Evolutionary conservation across 345 rosid species (phyloP).

Genomic region (Conringia planisiliqua): DNA sequence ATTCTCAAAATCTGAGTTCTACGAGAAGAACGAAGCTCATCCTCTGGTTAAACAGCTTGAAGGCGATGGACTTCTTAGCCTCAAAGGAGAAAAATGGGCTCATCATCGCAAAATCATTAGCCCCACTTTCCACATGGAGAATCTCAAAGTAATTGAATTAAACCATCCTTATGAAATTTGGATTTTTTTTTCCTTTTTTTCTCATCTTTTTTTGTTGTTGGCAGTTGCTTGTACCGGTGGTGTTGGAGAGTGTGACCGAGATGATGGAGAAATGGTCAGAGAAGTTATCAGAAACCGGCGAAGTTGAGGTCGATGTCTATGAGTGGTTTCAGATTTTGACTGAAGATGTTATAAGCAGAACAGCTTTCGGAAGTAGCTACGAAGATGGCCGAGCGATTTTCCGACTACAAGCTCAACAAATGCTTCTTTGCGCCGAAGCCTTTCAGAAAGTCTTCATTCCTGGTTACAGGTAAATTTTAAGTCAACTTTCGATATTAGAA

Average conservation of each 20-base stretch:
- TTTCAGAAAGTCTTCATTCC: conserved; percentile 71
- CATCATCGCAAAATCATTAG: conserved; percentile 65
- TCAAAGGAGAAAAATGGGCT: conserved; percentile 73
- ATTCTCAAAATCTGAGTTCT: conserved; percentile 64
- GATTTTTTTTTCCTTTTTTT: background rate
- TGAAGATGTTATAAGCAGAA: conserved; percentile 69
- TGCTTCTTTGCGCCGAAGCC: conserved; percentile 65
- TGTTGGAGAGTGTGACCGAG: conserved; percentile 46
- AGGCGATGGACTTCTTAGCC: conserved; percentile 75
- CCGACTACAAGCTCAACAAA: conserved; percentile 63
- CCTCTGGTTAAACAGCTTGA: conserved; percentile 56
- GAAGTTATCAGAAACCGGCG: conserved; percentile 31
- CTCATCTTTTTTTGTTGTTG: background rate
- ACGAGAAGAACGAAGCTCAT: conserved; percentile 53
- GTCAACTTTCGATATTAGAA: no score
- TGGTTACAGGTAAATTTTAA: conserved; percentile 52
- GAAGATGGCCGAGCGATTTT: conserved; percentile 74
- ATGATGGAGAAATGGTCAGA: conserved; percentile 57
- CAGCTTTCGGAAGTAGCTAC: conserved; percentile 80
- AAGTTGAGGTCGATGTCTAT: conserved; percentile 55
- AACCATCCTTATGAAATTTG: background rate
- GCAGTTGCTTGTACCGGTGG: conserved; percentile 56
- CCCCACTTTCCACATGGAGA: conserved; percentile 78
- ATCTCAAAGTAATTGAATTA: conserved; percentile 57
- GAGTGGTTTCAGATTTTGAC: conserved; percentile 65